These are phyloP conservation scores for Neurospora sp. DNA, from an alignment of 495 filamentous ascomycete species.

Conservation along the genomic window DNA sequence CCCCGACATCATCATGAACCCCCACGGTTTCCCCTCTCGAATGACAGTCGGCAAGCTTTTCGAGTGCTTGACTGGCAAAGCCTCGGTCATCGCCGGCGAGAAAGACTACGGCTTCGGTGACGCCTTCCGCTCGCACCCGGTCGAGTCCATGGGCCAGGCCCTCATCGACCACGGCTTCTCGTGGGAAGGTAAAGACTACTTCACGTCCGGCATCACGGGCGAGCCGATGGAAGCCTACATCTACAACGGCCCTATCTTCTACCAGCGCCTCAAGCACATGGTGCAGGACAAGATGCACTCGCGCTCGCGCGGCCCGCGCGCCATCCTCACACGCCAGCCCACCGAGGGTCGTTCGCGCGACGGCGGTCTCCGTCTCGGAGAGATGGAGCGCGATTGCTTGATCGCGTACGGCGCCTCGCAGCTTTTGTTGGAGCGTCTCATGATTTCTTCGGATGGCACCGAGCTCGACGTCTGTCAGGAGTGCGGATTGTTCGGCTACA, in stretches of 20 bases:
- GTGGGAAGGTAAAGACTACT: conserved; percentile 92
- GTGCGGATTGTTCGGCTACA: conserved; percentile 91
- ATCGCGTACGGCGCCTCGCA: conserved; percentile 94
- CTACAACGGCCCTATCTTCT: conserved; percentile 98
- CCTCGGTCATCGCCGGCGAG: conserved; percentile 71
- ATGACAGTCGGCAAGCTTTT: conserved; percentile 99
- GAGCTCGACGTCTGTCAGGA: conserved; percentile 84
- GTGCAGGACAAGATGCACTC: conserved; percentile 99
- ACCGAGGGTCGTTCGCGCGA: conserved; percentile 91
- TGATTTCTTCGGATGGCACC: conserved; percentile 85
- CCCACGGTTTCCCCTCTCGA: conserved; percentile 97
- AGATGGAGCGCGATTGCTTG: conserved; percentile 98
- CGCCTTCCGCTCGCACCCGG: conserved; percentile 86
- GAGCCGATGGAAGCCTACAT: conserved; percentile 90
- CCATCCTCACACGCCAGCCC: conserved; percentile 88
- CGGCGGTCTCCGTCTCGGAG: conserved; percentile 86
- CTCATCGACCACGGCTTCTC: conserved; percentile 83
- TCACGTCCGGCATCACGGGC: conserved; percentile 91
- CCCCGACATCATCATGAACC: conserved; percentile 99
- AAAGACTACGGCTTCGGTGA: conserved; percentile 76
- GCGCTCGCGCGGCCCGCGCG: conserved; percentile 77
- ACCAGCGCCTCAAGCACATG: conserved; percentile 99
- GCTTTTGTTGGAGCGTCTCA: conserved; percentile 84
- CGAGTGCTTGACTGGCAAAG: conserved; percentile 90
- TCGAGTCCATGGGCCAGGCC: conserved; percentile 78